phyloP scores from a whole-genome alignment of 495 filamentous ascomycete genomes.

The Xylaria intraflava region DNA sequence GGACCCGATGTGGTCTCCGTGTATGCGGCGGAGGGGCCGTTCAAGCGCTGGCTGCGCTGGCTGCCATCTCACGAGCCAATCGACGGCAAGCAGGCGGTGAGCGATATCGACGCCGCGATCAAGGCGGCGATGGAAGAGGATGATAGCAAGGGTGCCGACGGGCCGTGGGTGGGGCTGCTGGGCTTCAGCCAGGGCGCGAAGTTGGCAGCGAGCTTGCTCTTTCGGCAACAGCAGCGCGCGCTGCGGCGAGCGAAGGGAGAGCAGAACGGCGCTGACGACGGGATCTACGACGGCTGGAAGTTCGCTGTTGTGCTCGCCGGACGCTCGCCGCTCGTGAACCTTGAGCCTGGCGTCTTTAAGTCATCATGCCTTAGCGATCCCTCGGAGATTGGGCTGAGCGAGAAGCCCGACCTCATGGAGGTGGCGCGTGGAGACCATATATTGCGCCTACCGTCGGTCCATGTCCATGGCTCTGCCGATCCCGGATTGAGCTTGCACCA shows the following conservation, averaged over 20 bases:
- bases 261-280: neutral
- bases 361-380: constrained; percentile 18
- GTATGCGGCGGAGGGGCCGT: constrained; percentile 51
- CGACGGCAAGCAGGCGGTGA: constrained; percentile 24
- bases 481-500: constrained; percentile 46
- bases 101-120: constrained; percentile 28
- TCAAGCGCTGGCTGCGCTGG: constrained; percentile 53
- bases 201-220: constrained; percentile 44
- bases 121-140: constrained; percentile 35
- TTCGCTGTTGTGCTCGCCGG: constrained; percentile 51
- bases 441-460: constrained; percentile 49
- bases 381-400: constrained; percentile 15
- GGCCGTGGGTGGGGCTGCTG: constrained; percentile 52
- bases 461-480: constrained; percentile 57
- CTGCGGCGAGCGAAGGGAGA: neutral
- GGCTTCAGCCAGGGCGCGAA: constrained; percentile 58
- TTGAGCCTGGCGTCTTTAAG: constrained; percentile 29
- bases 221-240: constrained; percentile 24
- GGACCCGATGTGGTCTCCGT: constrained; percentile 48
- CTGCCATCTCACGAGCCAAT: constrained; percentile 39
- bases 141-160: constrained; percentile 32
- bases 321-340: constrained; percentile 45
- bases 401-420: constrained; percentile 22
- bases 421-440: constrained; percentile 19
- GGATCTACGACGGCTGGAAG: constrained; percentile 20